A percentile compares a stretch with the other conserved stretches of the same genome.
Evolutionary conservation across 2,329 filamentous ascomycete genomes (phyloP).

Genomic region (Xylaria sp.): DNA sequence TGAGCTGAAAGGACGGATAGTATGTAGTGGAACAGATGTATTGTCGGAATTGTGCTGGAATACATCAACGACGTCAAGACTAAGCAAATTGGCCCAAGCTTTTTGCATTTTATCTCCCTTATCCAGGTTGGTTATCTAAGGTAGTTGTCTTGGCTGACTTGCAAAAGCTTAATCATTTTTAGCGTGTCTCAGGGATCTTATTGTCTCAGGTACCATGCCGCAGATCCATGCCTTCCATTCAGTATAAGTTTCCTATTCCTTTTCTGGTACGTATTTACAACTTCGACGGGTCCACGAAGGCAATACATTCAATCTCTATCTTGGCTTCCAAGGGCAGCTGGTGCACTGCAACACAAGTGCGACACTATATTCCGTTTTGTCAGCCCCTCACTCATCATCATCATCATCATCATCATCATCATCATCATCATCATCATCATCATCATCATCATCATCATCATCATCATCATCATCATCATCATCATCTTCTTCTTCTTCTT

Average conservation of each 20-base stretch:
- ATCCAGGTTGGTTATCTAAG: no score
- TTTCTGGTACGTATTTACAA: slow-evolving; percentile 26
- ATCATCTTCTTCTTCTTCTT: no score
- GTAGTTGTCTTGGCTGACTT: neutral
- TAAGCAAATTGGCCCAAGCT: slow-evolving; percentile 22
- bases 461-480: no score
- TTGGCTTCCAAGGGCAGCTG: slow-evolving; percentile 75
- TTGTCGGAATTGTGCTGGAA: neutral
- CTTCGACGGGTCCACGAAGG: slow-evolving; percentile 47
- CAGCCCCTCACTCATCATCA: neutral
- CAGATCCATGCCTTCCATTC: neutral
- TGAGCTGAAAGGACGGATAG: neutral
- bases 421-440: no score
- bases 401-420: neutral
- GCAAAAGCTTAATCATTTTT: neutral
- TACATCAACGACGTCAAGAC: slow-evolving; percentile 22
- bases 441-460: no score
- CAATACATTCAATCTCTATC: slow-evolving; percentile 80
- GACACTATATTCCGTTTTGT: slow-evolving; percentile 48
- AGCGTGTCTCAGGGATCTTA: neutral
- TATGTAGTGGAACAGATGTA: neutral
- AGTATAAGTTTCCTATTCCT: neutral
- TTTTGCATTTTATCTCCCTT: neutral
- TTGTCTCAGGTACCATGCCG: neutral
- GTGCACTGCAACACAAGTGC: slow-evolving; percentile 79